Percentiles rank a stretch among this genome's conserved stretches.
phyloP scores from a whole-genome alignment of 805 yeast species.

The Ogataea pilisensis region DNA sequence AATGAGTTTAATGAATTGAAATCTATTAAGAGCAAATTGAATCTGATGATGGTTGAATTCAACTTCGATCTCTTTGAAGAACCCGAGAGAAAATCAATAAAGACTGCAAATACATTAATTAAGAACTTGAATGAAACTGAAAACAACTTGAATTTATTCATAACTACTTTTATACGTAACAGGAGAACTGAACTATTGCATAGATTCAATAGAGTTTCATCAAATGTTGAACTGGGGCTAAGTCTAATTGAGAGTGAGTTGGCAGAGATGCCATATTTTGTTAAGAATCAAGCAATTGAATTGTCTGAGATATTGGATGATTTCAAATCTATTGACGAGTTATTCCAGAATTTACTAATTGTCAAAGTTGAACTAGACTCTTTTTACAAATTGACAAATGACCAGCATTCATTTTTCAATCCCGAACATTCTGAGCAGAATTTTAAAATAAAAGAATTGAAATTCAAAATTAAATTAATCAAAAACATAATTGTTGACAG shows the following conservation, averaged over 20 bases:
- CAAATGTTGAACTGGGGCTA: conserved; percentile 14
- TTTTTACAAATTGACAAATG: conserved; percentile 4
- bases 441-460: conserved; percentile 32
- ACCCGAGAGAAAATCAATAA: conserved; percentile 14
- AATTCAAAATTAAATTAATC: conserved; percentile 34
- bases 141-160: conserved; percentile 26
- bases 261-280: conserved; percentile 24
- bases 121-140: conserved; percentile 30
- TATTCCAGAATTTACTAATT: conserved; percentile 23
- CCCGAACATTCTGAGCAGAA: conserved; percentile 10
- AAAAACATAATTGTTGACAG: conserved; percentile 35
- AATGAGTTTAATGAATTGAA: conserved; percentile 13
- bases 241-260: conserved; percentile 17
- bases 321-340: conserved; percentile 30
- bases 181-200: conserved; percentile 23
- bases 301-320: conserved; percentile 33
- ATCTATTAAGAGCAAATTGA: conserved; percentile 16
- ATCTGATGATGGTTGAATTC: conserved; percentile 16
- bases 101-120: conserved; percentile 12
- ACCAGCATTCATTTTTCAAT: conserved; percentile 12
- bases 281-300: conserved; percentile 34
- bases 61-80: conserved; percentile 16
- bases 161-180: conserved; percentile 32
- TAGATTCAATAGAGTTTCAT: conserved; percentile 24
- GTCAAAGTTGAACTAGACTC: conserved; percentile 12